These are phyloP conservation scores for Phytophthora litchii DNA, from an alignment of 352 stramenopile genomes.

Conservation along the genomic window DNA sequence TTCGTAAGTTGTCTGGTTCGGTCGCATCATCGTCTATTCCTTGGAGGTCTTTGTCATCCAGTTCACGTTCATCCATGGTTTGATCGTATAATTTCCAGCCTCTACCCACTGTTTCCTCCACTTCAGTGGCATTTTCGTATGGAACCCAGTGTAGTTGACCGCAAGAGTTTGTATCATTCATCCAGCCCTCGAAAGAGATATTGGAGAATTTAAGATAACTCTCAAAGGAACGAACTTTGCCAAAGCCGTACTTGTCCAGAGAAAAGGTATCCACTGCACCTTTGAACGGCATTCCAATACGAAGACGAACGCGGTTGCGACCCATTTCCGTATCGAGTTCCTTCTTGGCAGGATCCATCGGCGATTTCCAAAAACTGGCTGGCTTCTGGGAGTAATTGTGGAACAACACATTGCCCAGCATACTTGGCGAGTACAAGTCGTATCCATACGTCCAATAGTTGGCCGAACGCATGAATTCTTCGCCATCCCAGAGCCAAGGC, in stretches of 20 bases:
- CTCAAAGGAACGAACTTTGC: constrained; percentile 52
- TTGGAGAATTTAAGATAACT: constrained; percentile 63
- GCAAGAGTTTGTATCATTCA: constrained; percentile 24
- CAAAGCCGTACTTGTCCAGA: constrained; percentile 56
- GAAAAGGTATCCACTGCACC: constrained; percentile 57
- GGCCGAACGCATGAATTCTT: constrained; percentile 68
- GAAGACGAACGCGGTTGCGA: constrained; percentile 54
- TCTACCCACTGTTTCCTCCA: constrained; percentile 52
- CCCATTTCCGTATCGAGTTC: constrained; percentile 47
- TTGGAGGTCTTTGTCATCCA: constrained; percentile 3
- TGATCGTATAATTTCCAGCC: constrained; percentile 52
- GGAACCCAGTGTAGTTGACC: constrained; percentile 69
- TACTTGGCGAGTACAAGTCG: constrained; percentile 68
- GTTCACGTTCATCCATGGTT: constrained; percentile 10
- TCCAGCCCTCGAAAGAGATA: constrained; percentile 44
- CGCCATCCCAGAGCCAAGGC: constrained; percentile 72
- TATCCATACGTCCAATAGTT: constrained; percentile 71
- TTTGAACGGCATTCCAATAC: constrained; percentile 57
- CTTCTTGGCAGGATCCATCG: constrained; percentile 45
- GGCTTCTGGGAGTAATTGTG: constrained; percentile 77
- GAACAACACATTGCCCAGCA: constrained; percentile 56
- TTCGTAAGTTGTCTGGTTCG: constrained; percentile 12
- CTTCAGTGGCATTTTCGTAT: constrained; percentile 47
- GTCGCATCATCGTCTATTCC: not conserved
- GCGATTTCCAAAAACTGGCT: constrained; percentile 52